Percentiles rank a stretch among this genome's conserved stretches.
Conservation (phyloP, 495 filamentous ascomycete species). For the Lichenothelia convexa region DNA sequence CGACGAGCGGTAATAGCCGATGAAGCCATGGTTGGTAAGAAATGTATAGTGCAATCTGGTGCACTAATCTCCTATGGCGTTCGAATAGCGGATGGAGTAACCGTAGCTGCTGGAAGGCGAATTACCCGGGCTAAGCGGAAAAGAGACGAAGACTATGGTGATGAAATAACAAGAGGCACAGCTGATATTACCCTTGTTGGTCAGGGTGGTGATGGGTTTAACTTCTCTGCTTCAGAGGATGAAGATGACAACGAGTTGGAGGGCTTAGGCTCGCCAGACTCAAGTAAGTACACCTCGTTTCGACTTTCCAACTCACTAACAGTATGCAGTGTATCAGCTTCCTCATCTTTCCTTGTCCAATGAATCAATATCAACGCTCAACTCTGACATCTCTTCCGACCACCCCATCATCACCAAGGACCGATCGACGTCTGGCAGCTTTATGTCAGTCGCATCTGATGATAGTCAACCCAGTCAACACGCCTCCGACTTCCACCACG, state of each 20-base stretch:
- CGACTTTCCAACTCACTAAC: conserved; percentile 8
- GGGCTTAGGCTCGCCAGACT: conserved; percentile 29
- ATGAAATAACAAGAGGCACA: conserved; percentile 21
- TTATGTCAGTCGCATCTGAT: conserved; percentile 37
- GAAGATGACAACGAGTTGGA: conserved; percentile 30
- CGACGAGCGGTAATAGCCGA: conserved; percentile 59
- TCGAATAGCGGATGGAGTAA: conserved; percentile 42
- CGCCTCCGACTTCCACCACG: conserved; percentile 60
- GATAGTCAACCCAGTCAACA: conserved; percentile 29
- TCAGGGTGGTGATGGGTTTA: conserved; percentile 34
- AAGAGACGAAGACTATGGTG: conserved; percentile 10
- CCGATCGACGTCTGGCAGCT: conserved; percentile 31
- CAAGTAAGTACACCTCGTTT: conserved; percentile 7
- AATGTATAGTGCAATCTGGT: conserved; percentile 47
- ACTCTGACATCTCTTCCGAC: conserved; percentile 26
- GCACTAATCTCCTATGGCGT: conserved; percentile 68
- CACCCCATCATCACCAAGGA: conserved; percentile 19
- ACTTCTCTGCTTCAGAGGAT: conserved; percentile 28
- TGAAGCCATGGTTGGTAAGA: conserved; percentile 48
- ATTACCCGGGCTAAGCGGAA: conserved; percentile 37
- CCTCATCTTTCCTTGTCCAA: conserved; percentile 47
- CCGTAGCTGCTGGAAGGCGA: conserved; percentile 29
- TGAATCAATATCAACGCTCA: conserved; percentile 62
- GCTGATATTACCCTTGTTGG: conserved; percentile 39
- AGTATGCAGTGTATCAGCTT: conserved; percentile 46